Evolutionary conservation across 2,329 filamentous ascomycete genomes (phyloP).

Genomic region (Furcasterigmium furcatum): DNA sequence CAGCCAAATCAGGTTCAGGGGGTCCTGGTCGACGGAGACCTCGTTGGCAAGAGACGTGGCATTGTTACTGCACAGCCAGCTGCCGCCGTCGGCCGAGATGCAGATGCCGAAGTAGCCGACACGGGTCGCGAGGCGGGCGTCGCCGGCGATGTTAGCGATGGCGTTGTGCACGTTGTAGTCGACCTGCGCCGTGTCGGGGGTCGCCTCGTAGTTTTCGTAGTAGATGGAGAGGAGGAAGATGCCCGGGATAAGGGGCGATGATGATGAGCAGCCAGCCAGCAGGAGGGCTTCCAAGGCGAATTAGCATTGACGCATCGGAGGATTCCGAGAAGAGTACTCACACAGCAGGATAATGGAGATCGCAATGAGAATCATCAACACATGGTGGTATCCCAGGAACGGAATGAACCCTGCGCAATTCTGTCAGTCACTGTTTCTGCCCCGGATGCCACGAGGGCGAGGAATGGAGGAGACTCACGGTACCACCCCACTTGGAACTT

Average conservation of each 20-base stretch:
- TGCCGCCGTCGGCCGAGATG: slow-evolving; percentile 84
- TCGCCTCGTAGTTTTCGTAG: slow-evolving; percentile 82
- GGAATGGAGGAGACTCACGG: slow-evolving; percentile 32
- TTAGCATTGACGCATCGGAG: not conserved
- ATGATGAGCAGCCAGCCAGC: slow-evolving; percentile 93
- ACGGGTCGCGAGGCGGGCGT: slow-evolving; percentile 79
- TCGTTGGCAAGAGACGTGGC: slow-evolving; percentile 89
- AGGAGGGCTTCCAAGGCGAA: slow-evolving; percentile 66
- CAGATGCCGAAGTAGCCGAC: slow-evolving; percentile 99
- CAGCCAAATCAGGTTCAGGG: slow-evolving; percentile 95
- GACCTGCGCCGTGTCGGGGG: slow-evolving; percentile 82
- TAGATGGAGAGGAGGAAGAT: slow-evolving; percentile 99
- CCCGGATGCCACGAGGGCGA: not conserved
- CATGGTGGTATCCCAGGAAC: slow-evolving; percentile 74
- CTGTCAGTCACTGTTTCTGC: slow-evolving; percentile 4
- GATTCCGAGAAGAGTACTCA: slow-evolving; percentile 44
- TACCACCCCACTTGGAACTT: slow-evolving; percentile 47
- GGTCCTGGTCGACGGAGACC: slow-evolving; percentile 87
- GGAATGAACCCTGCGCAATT: slow-evolving; percentile 56
- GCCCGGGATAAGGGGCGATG: slow-evolving; percentile 87
- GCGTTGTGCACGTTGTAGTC: slow-evolving; percentile 83
- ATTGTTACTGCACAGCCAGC: slow-evolving; percentile 96
- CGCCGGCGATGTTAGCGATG: slow-evolving; percentile 85
- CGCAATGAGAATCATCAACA: slow-evolving; percentile 96
- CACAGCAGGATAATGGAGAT: slow-evolving; percentile 92